phyloP scores from a whole-genome alignment of 768 basidiomycete species.

The Hygrophorus russula region DNA sequence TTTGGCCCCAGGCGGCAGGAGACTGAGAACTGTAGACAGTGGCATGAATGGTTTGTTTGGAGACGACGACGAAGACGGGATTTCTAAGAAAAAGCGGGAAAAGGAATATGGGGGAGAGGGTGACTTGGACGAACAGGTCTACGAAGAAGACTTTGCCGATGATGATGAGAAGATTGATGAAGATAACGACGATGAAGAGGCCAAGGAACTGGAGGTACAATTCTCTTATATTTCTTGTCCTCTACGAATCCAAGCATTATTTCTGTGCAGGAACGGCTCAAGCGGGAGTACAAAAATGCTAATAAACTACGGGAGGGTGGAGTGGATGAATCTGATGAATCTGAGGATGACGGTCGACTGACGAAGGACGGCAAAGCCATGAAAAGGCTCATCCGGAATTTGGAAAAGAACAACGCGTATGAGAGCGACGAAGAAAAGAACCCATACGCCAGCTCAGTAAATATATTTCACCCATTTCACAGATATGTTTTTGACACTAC shows the following conservation, averaged over 20 bases:
- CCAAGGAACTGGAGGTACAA: slow-evolving; percentile 68
- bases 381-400: slow-evolving; percentile 76
- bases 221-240: slow-evolving; percentile 6
- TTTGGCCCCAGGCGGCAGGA: slow-evolving; percentile 58
- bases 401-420: slow-evolving; percentile 74
- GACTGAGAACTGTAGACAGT: slow-evolving; percentile 57
- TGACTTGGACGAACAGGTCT: slow-evolving; percentile 72
- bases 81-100: slow-evolving; percentile 32
- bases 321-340: slow-evolving; percentile 66
- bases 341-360: slow-evolving; percentile 44
- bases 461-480: slow-evolving; percentile 14
- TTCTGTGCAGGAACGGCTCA: slow-evolving; percentile 59
- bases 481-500: slow-evolving; percentile 6
- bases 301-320: slow-evolving; percentile 64
- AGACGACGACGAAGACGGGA: slow-evolving; percentile 53
- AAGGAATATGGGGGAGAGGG: slow-evolving; percentile 66
- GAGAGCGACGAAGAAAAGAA: slow-evolving; percentile 80
- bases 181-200: slow-evolving; percentile 74
- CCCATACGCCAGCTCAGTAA: slow-evolving; percentile 70
- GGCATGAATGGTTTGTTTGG: slow-evolving; percentile 51
- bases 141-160: slow-evolving; percentile 78
- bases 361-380: slow-evolving; percentile 69
- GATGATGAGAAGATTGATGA: slow-evolving; percentile 73
- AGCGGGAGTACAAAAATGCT: slow-evolving; percentile 69
- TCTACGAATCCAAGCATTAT: neutral